Evolutionary conservation across 2,329 filamentous ascomycete species (phyloP), one percentile per base, ranked within the genome.

Genomic region (Alternaria atra): DNA sequence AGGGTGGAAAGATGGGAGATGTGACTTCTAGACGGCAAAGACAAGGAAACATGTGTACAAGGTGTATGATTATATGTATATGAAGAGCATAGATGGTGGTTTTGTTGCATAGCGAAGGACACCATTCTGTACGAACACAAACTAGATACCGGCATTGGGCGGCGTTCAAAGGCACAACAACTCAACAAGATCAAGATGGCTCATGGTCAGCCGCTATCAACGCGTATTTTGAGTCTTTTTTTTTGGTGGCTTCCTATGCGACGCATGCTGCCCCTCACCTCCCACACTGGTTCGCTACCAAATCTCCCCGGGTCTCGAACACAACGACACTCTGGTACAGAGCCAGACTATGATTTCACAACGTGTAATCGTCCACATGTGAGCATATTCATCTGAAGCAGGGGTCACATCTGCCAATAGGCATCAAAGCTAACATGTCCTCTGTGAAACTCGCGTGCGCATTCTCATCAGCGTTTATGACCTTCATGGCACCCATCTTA

Each of bases 1-100:
- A 1, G 95, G 95, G 0, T 97, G 91, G 90, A 87, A 84, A 76
- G 88, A 90, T 82, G 88, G 88, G 20, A 81, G 87, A 58, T 90
- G 88, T 77, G 87, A 87, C 80, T 89, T 74, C 79, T 73, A 57
- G 63, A 7, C 6, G 6, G 8, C 13, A 27, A 12, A 8, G 6
- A 43, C 7, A n/a, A 25, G 40, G 27, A n/a, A 12, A 29, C 53
- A 1, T 47, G 34, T 48, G 39, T 23, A 35, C 43, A 29, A n/a
- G 23, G 17, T 64, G 61, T 63, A 63, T 6, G 43, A 64, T 58
- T 32, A 48, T 48, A 43, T 56, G 48, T 58, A 60, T 47, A 55
- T 35, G 32, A 50, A 7, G 35, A 39, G 15, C 15, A 17, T n/a
- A 15, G 17, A 8, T 15, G 8, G 30, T 25, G 43, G 20, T 29